A percentile compares a stretch with the other conserved stretches of the same genome.
Evolutionary conservation across 768 basidiomycete genomes (phyloP).

Genomic region (Trametes cinnabarina): DNA sequence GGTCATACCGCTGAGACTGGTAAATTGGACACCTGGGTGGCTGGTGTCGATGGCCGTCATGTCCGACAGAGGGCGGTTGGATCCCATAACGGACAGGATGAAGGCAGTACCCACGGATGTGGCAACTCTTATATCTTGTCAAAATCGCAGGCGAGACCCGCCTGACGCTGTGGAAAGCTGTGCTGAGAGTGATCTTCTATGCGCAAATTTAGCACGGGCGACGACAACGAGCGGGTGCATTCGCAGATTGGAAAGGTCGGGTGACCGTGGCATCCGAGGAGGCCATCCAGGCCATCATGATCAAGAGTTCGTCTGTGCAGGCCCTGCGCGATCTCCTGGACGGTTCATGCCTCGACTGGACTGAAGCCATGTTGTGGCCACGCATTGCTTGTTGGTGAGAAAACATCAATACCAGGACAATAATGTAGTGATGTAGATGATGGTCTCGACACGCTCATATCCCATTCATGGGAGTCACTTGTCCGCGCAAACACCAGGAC

Average conservation of each 20-base stretch:
- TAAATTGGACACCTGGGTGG: not conserved
- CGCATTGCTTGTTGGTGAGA: not conserved
- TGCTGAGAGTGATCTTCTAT: constrained; percentile 4
- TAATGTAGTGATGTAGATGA: not conserved
- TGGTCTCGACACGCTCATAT: not conserved
- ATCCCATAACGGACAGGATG: not conserved
- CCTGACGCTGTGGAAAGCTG: not conserved
- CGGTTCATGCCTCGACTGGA: no score
- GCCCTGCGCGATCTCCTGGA: no score
- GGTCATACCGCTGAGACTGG: not conserved
- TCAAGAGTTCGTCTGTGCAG: no score
- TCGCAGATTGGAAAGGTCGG: not conserved
- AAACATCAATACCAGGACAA: not conserved
- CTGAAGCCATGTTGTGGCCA: no score
- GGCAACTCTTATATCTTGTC: not conserved
- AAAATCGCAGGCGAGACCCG: not conserved
- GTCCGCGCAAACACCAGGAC: not conserved
- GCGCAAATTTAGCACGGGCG: not conserved
- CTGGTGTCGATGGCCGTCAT: not conserved
- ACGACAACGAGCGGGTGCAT: not conserved
- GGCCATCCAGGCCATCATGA: no score
- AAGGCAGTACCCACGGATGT: not conserved
- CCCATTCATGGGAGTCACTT: not conserved
- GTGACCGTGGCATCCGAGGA: not conserved
- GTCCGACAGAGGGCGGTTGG: not conserved